phyloP scores from a whole-genome alignment of 306 rosid genomes.

The Lupinus albus region DNA sequence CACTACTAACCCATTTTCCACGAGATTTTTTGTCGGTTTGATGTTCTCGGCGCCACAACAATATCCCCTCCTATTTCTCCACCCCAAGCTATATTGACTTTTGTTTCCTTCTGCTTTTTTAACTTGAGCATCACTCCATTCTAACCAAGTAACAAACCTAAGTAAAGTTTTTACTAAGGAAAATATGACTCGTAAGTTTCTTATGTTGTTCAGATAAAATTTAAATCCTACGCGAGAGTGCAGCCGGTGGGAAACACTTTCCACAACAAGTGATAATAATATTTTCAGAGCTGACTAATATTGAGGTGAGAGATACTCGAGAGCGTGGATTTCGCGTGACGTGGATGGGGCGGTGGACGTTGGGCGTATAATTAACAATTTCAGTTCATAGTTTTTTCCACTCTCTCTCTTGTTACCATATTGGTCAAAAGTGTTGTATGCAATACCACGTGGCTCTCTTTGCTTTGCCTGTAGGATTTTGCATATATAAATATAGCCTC shows the following conservation, averaged over 20 bases:
- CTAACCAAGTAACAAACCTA: neutral
- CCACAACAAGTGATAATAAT: slow-evolving; percentile 21
- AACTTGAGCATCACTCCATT: slow-evolving; percentile 2
- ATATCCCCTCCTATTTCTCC: slow-evolving; percentile 5
- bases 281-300: slow-evolving; percentile 22
- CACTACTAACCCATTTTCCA: slow-evolving; percentile 54
- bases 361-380: slow-evolving; percentile 49
- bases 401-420: neutral
- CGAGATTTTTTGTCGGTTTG: slow-evolving; percentile 68
- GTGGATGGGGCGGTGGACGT: slow-evolving; percentile 55
- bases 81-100: slow-evolving; percentile 16
- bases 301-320: slow-evolving; percentile 31
- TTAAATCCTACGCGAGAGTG: slow-evolving; percentile 47
- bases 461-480: slow-evolving; percentile 20
- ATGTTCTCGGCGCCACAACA: slow-evolving; percentile 37
- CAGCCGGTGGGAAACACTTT: slow-evolving; percentile 39
- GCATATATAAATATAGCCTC: slow-evolving; percentile 41
- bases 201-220: slow-evolving; percentile 21
- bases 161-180: neutral
- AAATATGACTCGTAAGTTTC: neutral
- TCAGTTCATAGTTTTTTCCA: slow-evolving; percentile 12
- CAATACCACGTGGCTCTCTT: slow-evolving; percentile 38
- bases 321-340: slow-evolving; percentile 37
- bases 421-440: slow-evolving; percentile 45
- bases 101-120: slow-evolving; percentile 24